phyloP scores from a whole-genome alignment of 2,329 filamentous ascomycete genomes.

The Thelonectria blattea region DNA sequence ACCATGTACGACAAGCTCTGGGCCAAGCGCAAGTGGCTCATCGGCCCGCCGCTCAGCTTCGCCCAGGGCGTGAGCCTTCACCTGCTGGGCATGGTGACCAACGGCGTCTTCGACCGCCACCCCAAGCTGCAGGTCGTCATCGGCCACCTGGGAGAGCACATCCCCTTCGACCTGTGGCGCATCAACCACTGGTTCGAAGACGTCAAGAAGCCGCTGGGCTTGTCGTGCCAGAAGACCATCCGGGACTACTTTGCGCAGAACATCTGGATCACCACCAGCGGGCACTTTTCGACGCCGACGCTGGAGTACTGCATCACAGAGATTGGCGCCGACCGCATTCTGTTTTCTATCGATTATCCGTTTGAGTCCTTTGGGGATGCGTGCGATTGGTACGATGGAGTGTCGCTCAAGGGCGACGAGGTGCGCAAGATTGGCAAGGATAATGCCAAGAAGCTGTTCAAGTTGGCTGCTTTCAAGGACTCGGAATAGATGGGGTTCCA shows the following conservation, averaged over 20 bases:
- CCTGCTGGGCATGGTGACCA: conserved; percentile 56
- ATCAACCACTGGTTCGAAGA: conserved; percentile 64
- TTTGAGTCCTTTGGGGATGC: conserved; percentile 54
- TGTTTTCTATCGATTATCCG: conserved; percentile 62
- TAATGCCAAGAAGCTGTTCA: conserved; percentile 51
- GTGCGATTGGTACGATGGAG: conserved; percentile 49
- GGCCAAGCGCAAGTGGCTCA: conserved; percentile 63
- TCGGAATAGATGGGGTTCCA: conserved; percentile 7
- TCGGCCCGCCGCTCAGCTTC: conserved; percentile 65
- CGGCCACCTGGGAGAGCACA: conserved; percentile 56
- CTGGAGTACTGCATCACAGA: conserved; percentile 56
- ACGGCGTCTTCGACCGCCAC: conserved; percentile 57
- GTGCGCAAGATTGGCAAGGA: conserved; percentile 50
- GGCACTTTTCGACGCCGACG: conserved; percentile 61
- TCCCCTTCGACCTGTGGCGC: conserved; percentile 57
- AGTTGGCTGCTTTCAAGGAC: conserved; percentile 45
- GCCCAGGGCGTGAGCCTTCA: conserved; percentile 66
- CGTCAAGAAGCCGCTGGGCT: conserved; percentile 56
- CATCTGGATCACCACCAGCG: conserved; percentile 63
- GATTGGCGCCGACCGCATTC: conserved; percentile 55
- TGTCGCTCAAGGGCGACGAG: conserved; percentile 43
- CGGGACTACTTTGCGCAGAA: conserved; percentile 61
- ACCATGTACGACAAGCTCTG: conserved; percentile 63
- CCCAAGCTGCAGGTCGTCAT: conserved; percentile 54
- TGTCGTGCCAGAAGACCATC: conserved; percentile 55